Evolutionary conservation across 768 basidiomycete species (phyloP), one percentile per base, ranked within the genome.

Genomic region (Phylloporus arenicola): DNA sequence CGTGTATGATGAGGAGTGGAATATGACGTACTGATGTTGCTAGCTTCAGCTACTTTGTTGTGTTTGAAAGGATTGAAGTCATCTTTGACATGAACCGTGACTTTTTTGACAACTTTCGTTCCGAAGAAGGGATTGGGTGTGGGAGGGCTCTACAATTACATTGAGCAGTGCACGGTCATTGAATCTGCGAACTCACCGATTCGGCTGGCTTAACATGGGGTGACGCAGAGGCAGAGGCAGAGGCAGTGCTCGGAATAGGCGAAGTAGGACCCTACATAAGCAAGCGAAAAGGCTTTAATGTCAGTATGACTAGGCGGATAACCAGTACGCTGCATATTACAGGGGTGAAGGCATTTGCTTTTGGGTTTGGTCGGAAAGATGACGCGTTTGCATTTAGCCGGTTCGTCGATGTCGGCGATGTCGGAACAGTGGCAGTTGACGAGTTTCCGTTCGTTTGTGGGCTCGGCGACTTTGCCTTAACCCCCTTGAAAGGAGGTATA

Each of bases 41-140:
- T 69, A 7, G 92, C 81, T 47, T 90, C 89, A 8, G 75, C 79
- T 24, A 92, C 83, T 65, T 90, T 90, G 63, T 80, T 79, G 60
- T 86, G 81, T 71, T 90, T 91, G 81, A 95, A 96, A 14, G 95
- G 93, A 67, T 94, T 96, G 65, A 99, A 99, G 64, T 97, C 95
- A 59, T 96, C 92, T 71, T 95, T 91, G 68, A 95, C 80, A 64
- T 91, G 86, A 31, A 94, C 86, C 3, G 77, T 62, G 47, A 76
- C 78, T 71, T 87, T 89, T 77, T 92, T 92, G 65, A 83, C 79
- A 17, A 74, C 65, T 31, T 86, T 84, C 27, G 81, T 75, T 27
- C 92, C 89, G 62, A 96, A 98, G 84, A 97, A 98, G 16, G 91
- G 86, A 63, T 96, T 90, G 29, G 83, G 81, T 10, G 77, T 68